These are phyloP conservation scores for Xylogone sp. DNA, from an alignment of 2,329 filamentous ascomycete species.

Conservation along the genomic window DNA sequence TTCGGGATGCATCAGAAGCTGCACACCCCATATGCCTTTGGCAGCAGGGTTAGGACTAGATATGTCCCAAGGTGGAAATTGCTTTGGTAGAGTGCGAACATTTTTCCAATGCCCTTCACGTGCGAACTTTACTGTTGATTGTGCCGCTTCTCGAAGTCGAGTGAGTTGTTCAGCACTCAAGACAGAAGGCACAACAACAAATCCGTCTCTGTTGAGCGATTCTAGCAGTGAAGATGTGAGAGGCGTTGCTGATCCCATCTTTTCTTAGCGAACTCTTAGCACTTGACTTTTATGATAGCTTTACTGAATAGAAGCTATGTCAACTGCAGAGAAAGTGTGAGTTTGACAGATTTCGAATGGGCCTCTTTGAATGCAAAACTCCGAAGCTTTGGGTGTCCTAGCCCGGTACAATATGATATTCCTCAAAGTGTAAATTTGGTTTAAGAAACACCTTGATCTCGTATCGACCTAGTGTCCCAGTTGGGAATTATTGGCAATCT, in stretches of 20 bases:
- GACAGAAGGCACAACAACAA: conserved; percentile 64
- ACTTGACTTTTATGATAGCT: neutral
- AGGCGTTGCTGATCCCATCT: neutral
- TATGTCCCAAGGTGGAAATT: conserved; percentile 76
- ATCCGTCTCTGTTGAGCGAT: conserved; percentile 63
- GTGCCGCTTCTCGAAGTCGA: conserved; percentile 55
- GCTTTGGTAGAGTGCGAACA: conserved; percentile 77
- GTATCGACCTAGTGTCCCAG: too few species aligned
- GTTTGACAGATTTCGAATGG: neutral
- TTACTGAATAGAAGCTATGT: neutral
- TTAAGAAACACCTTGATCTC: neutral
- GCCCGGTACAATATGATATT: neutral
- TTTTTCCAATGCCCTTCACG: conserved; percentile 69
- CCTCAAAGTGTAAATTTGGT: neutral
- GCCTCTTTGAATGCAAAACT: neutral
- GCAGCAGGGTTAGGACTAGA: conserved; percentile 31
- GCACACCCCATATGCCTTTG: conserved; percentile 78
- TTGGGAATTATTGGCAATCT: too few species aligned
- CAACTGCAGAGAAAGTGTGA: neutral
- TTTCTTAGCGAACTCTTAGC: neutral
- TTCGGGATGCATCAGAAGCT: conserved; percentile 72
- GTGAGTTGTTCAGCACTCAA: conserved; percentile 51
- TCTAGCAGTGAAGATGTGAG: neutral
- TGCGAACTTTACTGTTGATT: conserved; percentile 51
- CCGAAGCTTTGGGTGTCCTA: neutral